Percentiles rank a stretch among this genome's conserved stretches.
phyloP scores from a whole-genome alignment of 73 alveolate species.

The Paramecium pentaurelia region DNA sequence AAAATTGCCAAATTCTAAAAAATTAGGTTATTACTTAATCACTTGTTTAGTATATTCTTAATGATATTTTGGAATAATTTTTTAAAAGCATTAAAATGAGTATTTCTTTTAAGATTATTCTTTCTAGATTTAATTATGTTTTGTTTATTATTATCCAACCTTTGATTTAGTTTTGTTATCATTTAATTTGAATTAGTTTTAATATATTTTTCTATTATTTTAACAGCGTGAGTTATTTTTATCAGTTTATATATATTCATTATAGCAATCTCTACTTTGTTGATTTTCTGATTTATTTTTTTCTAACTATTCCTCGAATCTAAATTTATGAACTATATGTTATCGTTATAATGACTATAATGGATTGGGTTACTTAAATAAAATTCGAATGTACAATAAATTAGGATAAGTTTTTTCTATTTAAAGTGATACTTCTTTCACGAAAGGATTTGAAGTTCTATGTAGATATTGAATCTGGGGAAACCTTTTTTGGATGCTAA shows the following conservation, averaged over 20 bases:
- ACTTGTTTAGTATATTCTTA: background rate
- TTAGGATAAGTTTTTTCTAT: background rate
- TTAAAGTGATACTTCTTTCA: background rate
- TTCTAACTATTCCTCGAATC: background rate
- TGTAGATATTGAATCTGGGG: background rate
- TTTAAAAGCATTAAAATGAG: background rate
- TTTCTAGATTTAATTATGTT: background rate
- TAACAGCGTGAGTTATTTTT: background rate
- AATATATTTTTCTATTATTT: background rate
- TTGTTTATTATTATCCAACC: background rate
- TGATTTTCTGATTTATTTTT: background rate
- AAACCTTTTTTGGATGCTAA: background rate
- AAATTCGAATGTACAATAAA: background rate
- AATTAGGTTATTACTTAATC: background rate
- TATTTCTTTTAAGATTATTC: background rate
- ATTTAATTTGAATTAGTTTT: background rate
- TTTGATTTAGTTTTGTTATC: background rate
- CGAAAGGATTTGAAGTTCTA: background rate
- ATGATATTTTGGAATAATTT: background rate
- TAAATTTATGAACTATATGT: background rate
- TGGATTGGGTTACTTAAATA: background rate
- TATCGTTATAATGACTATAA: background rate
- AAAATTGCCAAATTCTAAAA: background rate
- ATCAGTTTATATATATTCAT: background rate
- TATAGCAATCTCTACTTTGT: background rate